Evolutionary conservation across 768 basidiomycete genomes (phyloP), one percentile per base, ranked within the genome.

Genomic region (Termitomyces sp.): DNA sequence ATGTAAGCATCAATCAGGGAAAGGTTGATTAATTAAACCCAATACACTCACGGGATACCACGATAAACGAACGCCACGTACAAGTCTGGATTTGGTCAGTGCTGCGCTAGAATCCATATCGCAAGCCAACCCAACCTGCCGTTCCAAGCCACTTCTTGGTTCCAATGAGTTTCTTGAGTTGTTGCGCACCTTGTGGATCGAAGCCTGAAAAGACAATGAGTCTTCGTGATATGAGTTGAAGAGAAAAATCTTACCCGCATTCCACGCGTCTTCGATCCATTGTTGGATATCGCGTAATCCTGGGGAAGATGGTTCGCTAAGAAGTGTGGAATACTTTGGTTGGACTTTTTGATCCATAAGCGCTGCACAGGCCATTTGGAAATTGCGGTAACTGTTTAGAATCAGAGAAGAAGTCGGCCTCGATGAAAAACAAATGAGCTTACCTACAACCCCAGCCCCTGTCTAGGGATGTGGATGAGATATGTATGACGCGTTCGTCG

Each of bases 211-310:
- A 25, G 6, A 34, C 36, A 59, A 55, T 48, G 53, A 57, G 15
- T 32, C 38, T 47, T 4, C 29, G 10, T 40, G 52, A 17, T 17
- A 12, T 32, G 14, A 42, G 46, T 47, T 34, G 31, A n/a, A 40
- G 51, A 31, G 29, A 36, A 40, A 25, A 53, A 29, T 32, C 12
- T 60, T 58, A 87, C 92, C 91, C 40, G 76, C 76, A 42, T 76
- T 73, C 94, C 94, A 97, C 3, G 94, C 94, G 59, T 81, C 77
- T 70, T 96, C 90, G 49, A 97, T 86, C 86, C 88, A 88, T 8
- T 62, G 68, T 67, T 96, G 94, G 37, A 96, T 69, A 67, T 90
- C 87, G 17, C 86, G 77, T 17, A 96, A 80, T 20, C 92, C 79
- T 2, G 94, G 94, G 1, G 82, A 73, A 10, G 74, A 73, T 4